These are phyloP conservation scores for Clarireedia hainanense DNA, from an alignment of 2,329 filamentous ascomycete genomes.

Conservation along the genomic window DNA sequence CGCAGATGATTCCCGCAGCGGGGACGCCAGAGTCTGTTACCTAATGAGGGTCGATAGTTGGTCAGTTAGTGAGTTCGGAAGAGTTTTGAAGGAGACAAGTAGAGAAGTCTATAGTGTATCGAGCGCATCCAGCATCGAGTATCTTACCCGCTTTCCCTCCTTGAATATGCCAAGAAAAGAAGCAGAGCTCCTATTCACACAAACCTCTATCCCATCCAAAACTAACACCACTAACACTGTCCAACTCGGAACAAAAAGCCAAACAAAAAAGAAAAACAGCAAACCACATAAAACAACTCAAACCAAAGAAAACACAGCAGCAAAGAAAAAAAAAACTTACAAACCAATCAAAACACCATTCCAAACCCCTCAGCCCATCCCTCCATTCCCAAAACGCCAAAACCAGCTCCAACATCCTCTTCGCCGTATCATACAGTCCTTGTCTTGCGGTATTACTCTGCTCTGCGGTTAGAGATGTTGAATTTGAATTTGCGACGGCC, in stretches of 20 bases:
- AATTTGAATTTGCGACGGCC: constrained; percentile 12
- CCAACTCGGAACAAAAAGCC: no score
- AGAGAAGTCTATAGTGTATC: neutral
- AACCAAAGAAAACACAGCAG: neutral
- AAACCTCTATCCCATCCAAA: no score
- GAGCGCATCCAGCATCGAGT: no score
- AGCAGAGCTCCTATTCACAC: no score
- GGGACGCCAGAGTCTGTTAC: constrained; percentile 21
- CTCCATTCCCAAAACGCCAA: constrained; percentile 25
- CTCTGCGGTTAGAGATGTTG: no score
- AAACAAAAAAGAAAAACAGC: no score
- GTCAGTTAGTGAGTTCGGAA: no score
- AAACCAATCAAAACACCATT: constrained; percentile 24
- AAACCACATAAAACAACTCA: no score
- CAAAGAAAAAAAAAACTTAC: constrained; percentile 10
- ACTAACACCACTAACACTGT: no score
- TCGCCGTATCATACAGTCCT: constrained; percentile 21
- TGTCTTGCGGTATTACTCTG: constrained; percentile 15
- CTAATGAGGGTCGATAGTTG: neutral
- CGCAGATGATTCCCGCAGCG: constrained; percentile 23
- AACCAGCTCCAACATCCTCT: constrained; percentile 24
- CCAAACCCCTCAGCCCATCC: constrained; percentile 20
- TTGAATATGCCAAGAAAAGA: no score
- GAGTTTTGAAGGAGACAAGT: neutral
- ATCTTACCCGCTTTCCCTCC: no score